These are phyloP conservation scores for Podaxis pistillaris DNA, from an alignment of 768 basidiomycete genomes.

Conservation along the genomic window DNA sequence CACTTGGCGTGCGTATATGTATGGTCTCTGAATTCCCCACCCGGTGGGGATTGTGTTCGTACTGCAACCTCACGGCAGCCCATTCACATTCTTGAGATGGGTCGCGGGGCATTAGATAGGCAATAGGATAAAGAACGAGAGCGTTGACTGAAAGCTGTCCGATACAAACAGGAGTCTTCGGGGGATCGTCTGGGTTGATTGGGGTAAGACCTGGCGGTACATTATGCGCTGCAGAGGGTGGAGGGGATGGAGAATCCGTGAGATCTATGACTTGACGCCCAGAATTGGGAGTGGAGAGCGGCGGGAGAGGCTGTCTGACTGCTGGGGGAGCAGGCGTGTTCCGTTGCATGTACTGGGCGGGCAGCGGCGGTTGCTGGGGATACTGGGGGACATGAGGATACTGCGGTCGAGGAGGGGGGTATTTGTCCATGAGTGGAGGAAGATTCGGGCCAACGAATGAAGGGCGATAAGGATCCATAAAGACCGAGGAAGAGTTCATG, in stretches of 20 bases:
- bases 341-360: constrained; percentile 24
- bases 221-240: constrained; percentile 32
- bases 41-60: constrained; percentile 64
- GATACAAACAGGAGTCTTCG: constrained; percentile 86
- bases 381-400: constrained; percentile 20
- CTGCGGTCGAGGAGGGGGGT: constrained; percentile 26
- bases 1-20: constrained; percentile 67
- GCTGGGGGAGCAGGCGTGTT: constrained; percentile 23
- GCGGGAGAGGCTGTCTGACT: constrained; percentile 12
- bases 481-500: constrained; percentile 13
- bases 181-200: constrained; percentile 60
- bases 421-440: constrained; percentile 19
- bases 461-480: constrained; percentile 41
- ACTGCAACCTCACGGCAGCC: constrained; percentile 66
- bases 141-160: constrained; percentile 82
- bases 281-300: constrained; percentile 21
- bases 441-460: constrained; percentile 45
- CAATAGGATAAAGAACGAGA: constrained; percentile 78
- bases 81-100: constrained; percentile 52
- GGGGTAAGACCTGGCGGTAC: constrained; percentile 24
- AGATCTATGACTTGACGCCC: constrained; percentile 71
- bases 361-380: constrained; percentile 21
- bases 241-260: constrained; percentile 61
- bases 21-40: constrained; percentile 65
- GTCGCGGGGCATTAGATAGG: constrained; percentile 56